Conservation (phyloP, 495 filamentous ascomycete species). For the Aspergillus nidulans region DNA sequence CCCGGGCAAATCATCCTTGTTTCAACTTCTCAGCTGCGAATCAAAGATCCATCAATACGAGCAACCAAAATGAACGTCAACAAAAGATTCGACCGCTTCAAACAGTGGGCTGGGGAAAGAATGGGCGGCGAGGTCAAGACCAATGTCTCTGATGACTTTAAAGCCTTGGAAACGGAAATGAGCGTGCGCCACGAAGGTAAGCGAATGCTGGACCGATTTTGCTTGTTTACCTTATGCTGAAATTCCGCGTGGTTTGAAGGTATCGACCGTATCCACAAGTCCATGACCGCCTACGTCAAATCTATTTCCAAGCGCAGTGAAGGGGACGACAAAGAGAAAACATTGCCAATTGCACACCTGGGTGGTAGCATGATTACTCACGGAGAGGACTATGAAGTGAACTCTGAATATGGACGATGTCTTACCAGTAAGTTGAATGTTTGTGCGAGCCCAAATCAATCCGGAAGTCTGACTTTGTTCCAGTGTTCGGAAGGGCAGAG, state of each 20-base stretch:
- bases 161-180: conserved; percentile 90
- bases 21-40: background rate
- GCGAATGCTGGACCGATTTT: conserved; percentile 6
- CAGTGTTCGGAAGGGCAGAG: conserved; percentile 77
- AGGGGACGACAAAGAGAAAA: conserved; percentile 80
- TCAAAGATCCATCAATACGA: conserved; percentile 1
- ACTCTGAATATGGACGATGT: conserved; percentile 91
- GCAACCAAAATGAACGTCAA: conserved; percentile 74
- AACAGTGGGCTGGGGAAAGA: conserved; percentile 97
- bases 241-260: conserved; percentile 44
- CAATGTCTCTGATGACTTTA: conserved; percentile 87
- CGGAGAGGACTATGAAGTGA: conserved; percentile 87
- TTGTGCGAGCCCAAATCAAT: background rate
- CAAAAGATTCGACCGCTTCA: conserved; percentile 93
- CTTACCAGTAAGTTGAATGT: conserved; percentile 60
- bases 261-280: conserved; percentile 86
- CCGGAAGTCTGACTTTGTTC: conserved; percentile 4
- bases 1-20: conserved; percentile 2
- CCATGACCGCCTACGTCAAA: conserved; percentile 86
- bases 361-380: conserved; percentile 86
- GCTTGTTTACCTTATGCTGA: conserved; percentile 12
- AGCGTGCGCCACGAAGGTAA: conserved; percentile 82
- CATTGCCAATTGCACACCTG: conserved; percentile 71
- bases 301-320: conserved; percentile 83
- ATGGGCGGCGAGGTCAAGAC: conserved; percentile 95